Evolutionary conservation across 176 grass and related monocot genomes (phyloP).

Genomic region (Bolboschoenus planiculmis): DNA sequence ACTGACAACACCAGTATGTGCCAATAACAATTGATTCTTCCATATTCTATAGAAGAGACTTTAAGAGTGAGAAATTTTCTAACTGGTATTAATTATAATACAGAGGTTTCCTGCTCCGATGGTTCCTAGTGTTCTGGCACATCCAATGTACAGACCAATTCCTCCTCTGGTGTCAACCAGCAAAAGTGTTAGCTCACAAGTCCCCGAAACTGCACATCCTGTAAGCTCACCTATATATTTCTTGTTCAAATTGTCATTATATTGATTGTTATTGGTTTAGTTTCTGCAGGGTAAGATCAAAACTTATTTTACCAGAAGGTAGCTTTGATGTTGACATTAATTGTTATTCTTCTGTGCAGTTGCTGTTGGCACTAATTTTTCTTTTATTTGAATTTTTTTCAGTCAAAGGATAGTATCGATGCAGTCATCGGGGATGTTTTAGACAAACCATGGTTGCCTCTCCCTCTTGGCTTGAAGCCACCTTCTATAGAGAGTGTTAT

Average conservation of each 20-base stretch:
- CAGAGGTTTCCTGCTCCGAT: conserved; percentile 53
- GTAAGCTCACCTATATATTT: conserved; percentile 42
- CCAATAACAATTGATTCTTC: neutral
- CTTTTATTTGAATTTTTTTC: neutral
- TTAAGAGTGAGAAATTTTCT: neutral
- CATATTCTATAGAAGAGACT: neutral
- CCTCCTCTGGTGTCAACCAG: neutral
- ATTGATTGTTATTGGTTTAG: no score
- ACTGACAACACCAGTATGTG: conserved; percentile 44
- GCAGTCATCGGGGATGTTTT: conserved; percentile 78
- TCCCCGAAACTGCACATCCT: conserved; percentile 40
- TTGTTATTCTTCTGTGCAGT: neutral
- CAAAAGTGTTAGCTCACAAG: conserved; percentile 36
- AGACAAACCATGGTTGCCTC: conserved; percentile 68
- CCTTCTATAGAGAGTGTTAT: conserved; percentile 65
- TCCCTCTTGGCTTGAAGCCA: conserved; percentile 81
- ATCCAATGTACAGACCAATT: conserved; percentile 32
- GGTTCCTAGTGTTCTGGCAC: conserved; percentile 34
- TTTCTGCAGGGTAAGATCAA: no score
- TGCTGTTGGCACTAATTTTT: neutral
- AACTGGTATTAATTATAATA: neutral
- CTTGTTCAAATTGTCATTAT: neutral
- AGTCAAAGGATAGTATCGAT: conserved; percentile 75
- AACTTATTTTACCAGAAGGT: no score
- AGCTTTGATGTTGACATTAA: no score